Evolutionary conservation across 2,329 filamentous ascomycete species (phyloP).

Genomic region (Cyphellophora europaea): DNA sequence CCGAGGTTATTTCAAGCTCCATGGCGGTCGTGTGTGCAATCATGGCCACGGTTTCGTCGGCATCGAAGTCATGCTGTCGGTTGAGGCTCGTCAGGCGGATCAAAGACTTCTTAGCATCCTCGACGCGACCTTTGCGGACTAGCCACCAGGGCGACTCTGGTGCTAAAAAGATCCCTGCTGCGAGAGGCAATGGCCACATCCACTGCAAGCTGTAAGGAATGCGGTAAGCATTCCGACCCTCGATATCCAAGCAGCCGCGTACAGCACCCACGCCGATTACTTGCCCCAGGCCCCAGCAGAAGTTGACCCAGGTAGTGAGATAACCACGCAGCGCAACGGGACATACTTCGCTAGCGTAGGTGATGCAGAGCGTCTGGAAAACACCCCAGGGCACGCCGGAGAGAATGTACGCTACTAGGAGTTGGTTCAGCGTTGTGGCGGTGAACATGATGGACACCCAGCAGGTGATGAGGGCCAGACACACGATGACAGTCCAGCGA

Average conservation of each 20-base stretch:
- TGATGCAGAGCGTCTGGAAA: conserved; percentile 39
- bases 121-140: conserved; percentile 34
- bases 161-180: conserved; percentile 35
- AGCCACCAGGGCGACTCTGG: conserved; percentile 45
- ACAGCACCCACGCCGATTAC: conserved; percentile 43
- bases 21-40: conserved; percentile 82
- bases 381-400: conserved; percentile 26
- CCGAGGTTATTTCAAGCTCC: conserved; percentile 64
- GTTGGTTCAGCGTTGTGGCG: conserved; percentile 22
- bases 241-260: conserved; percentile 34
- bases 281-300: conserved; percentile 39
- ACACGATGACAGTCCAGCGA: conserved; percentile 52
- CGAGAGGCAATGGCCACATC: conserved; percentile 44
- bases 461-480: conserved; percentile 37
- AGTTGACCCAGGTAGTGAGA: conserved; percentile 35
- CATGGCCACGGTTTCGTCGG: conserved; percentile 79
- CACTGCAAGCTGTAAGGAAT: conserved; percentile 42
- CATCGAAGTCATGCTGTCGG: conserved; percentile 60
- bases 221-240: conserved; percentile 41
- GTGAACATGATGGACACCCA: conserved; percentile 30
- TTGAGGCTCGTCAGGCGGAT: conserved; percentile 35
- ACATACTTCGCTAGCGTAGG: conserved; percentile 37
- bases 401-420: conserved; percentile 28
- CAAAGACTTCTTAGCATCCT: conserved; percentile 36
- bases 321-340: conserved; percentile 35